phyloP scores from a whole-genome alignment of 495 filamentous ascomycete species.

The Cercophora sp. region DNA sequence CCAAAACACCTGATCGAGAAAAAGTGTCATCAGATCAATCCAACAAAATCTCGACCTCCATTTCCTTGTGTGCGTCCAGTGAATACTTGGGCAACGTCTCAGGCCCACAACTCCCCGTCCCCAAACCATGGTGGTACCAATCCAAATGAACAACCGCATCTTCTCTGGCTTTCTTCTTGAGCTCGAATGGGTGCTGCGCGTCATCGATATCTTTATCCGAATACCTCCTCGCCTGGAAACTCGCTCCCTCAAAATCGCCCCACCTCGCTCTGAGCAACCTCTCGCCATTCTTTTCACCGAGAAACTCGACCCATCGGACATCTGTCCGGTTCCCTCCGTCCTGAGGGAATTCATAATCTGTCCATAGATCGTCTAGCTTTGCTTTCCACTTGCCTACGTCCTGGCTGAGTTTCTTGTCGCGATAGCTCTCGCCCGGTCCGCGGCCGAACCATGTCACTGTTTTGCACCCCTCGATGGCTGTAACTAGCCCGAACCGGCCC shows the following conservation, averaged over 20 bases:
- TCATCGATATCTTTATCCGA: conserved; percentile 50
- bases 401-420: conserved; percentile 59
- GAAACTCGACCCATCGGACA: conserved; percentile 54
- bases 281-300: conserved; percentile 21
- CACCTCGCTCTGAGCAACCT: conserved; percentile 37
- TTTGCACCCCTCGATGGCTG: conserved; percentile 39
- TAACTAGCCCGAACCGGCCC: conserved; percentile 56
- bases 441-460: conserved; percentile 58
- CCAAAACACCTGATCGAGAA: background rate
- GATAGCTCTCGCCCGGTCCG: conserved; percentile 60
- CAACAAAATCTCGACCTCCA: conserved; percentile 46
- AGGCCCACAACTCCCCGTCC: conserved; percentile 50
- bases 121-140: conserved; percentile 53
- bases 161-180: conserved; percentile 40
- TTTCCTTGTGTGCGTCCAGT: conserved; percentile 39
- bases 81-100: conserved; percentile 49
- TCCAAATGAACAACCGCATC: conserved; percentile 58
- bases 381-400: conserved; percentile 48
- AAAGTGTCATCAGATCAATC: conserved; percentile 19
- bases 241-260: conserved; percentile 38
- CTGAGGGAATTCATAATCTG: conserved; percentile 64
- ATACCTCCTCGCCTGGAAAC: conserved; percentile 54
- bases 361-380: conserved; percentile 43
- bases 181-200: conserved; percentile 57
- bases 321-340: conserved; percentile 63